A percentile compares a stretch with the other conserved stretches of the same genome.
Evolutionary conservation across 192 early-diverging fungal genomes (phyloP).

Genomic region (Gigaspora rosea): DNA sequence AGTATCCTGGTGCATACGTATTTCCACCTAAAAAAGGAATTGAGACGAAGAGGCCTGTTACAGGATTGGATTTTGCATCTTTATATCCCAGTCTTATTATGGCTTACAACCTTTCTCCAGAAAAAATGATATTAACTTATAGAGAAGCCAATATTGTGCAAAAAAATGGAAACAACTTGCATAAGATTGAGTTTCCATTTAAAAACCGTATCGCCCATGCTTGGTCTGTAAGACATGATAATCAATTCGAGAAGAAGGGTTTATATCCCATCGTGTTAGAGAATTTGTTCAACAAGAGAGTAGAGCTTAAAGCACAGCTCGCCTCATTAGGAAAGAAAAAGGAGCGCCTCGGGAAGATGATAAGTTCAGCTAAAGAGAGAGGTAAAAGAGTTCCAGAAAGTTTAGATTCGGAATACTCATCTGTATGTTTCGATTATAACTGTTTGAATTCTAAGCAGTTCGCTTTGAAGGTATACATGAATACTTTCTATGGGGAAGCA

Average conservation of each 20-base stretch:
- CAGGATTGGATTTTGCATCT: conserved; percentile 20
- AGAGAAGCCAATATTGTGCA: neutral
- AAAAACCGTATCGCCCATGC: neutral
- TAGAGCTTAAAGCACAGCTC: neutral
- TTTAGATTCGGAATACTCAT: neutral
- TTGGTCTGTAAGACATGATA: conserved; percentile 3
- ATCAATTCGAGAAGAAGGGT: neutral
- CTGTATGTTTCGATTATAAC: neutral
- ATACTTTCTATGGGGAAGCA: conserved; percentile 9
- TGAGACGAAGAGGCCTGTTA: neutral
- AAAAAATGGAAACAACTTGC: too few species aligned
- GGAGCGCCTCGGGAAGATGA: too few species aligned
- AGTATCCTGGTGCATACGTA: conserved; percentile 5
- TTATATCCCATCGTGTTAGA: neutral
- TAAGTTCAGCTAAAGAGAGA: too few species aligned
- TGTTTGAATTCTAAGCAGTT: neutral
- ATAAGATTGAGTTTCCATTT: conserved; percentile 1
- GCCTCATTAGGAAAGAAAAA: too few species aligned
- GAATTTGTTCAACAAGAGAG: neutral
- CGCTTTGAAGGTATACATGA: conserved; percentile 3
- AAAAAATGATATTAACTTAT: conserved; percentile 17
- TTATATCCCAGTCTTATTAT: conserved; percentile 24
- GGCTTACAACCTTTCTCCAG: too few species aligned
- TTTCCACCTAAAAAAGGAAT: neutral
- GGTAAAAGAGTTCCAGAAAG: neutral